Conservation (phyloP, 2,329 filamentous ascomycete species). For the Arthrobotrys iridis region DNA sequence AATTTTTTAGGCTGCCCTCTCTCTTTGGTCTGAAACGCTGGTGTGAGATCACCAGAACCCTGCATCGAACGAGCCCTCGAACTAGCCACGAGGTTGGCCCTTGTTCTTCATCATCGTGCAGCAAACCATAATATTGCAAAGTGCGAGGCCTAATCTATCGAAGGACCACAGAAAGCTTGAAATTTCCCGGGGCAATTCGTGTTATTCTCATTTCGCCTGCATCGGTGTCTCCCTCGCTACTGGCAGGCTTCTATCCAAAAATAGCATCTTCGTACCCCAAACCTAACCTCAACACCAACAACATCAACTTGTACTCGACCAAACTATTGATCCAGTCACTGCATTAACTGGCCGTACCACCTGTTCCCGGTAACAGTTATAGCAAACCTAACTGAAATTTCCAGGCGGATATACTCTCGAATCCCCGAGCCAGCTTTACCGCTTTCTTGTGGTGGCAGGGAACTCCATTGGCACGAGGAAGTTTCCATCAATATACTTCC, state of each 20-base stretch:
- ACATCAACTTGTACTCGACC: not conserved
- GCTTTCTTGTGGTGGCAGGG: conserved; percentile 13
- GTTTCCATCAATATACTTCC: conserved; percentile 32
- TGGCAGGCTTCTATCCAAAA: conserved; percentile 29
- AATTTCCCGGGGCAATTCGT: conserved; percentile 16
- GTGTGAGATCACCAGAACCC: conserved; percentile 51
- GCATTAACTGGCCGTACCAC: conserved; percentile 8
- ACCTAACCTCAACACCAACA: conserved; percentile 23
- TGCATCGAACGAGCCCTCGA: conserved; percentile 40
- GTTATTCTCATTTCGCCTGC: conserved; percentile 1
- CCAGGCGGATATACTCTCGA: not conserved
- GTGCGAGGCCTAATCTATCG: conserved; percentile 17
- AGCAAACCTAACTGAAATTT: not conserved
- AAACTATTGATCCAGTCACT: not conserved
- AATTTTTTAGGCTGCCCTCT: conserved; percentile 42
- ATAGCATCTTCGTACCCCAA: conserved; percentile 16
- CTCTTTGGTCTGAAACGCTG: conserved; percentile 45
- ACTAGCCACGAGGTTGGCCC: conserved; percentile 30
- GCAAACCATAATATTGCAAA: not conserved
- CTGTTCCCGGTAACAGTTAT: not conserved
- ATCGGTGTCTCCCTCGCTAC: not conserved
- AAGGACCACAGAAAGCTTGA: conserved; percentile 6
- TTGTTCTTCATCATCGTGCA: conserved; percentile 36
- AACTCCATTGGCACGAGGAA: conserved; percentile 34
- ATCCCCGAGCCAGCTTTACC: not conserved